Evolutionary conservation across 2,329 filamentous ascomycete genomes (phyloP).

Genomic region (Botrytis porri): DNA sequence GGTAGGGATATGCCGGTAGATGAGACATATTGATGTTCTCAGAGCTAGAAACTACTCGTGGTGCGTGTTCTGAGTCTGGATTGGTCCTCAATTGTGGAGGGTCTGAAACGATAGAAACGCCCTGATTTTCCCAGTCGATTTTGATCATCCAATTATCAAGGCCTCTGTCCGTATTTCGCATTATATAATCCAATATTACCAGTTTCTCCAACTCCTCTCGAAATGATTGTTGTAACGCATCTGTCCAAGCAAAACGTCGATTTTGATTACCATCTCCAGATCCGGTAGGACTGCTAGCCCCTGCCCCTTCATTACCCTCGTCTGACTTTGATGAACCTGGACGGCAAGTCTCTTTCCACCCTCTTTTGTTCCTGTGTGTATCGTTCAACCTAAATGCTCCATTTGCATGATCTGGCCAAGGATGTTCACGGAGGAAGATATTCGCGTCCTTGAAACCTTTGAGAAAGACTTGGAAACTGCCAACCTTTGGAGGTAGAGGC

Average conservation of each 20-base stretch:
- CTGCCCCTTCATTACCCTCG: conserved; percentile 58
- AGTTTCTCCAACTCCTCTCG: conserved; percentile 94
- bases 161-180: conserved; percentile 96
- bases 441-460: conserved; percentile 98
- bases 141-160: conserved; percentile 99
- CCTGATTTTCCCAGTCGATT: conserved; percentile 79
- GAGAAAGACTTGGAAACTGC: conserved; percentile 95
- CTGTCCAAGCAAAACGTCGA: conserved; percentile 75
- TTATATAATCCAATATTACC: conserved; percentile 97
- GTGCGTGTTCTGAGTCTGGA: conserved; percentile 50
- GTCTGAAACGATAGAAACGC: conserved; percentile 83
- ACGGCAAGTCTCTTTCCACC: conserved; percentile 81
- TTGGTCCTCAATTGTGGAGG: conserved; percentile 67
- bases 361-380: conserved; percentile 63
- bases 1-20: conserved; percentile 62
- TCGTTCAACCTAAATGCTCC: conserved; percentile 66
- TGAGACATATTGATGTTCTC: conserved; percentile 27
- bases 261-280: conserved; percentile 27
- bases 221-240: conserved; percentile 83
- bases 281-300: conserved; percentile 40
- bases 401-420: conserved; percentile 83
- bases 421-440: conserved; percentile 88
- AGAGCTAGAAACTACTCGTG: conserved; percentile 45
- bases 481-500: conserved; percentile 81
- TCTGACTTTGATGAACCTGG: conserved; percentile 55